Percentiles rank a stretch among this genome's conserved stretches.
phyloP scores from a whole-genome alignment of 129 eudicot genomes.

The Tagetes erecta region DNA sequence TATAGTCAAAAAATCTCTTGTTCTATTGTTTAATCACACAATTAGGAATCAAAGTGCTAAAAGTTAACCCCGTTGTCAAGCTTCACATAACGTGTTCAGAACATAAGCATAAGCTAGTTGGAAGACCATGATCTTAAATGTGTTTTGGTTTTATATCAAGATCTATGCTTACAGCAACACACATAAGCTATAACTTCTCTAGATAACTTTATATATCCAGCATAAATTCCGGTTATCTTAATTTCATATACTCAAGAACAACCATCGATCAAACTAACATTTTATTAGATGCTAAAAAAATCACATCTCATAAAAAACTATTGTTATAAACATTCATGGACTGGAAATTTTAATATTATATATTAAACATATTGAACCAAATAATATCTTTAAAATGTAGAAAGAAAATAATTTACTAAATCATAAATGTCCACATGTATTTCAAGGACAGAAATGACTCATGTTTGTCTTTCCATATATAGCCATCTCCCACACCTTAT shows the following conservation, averaged over 20 bases:
- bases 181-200: background rate
- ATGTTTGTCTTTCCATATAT: slow-evolving; percentile 3
- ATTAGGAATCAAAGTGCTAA: background rate
- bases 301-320: background rate
- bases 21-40: slow-evolving; percentile 1
- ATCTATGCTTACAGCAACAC: slow-evolving; percentile 1
- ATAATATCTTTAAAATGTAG: background rate
- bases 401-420: background rate
- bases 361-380: background rate
- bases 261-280: background rate
- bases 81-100: background rate
- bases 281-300: no score
- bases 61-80: background rate
- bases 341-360: background rate
- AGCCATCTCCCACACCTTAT: slow-evolving; percentile 16
- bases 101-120: background rate
- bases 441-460: slow-evolving; percentile 12
- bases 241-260: background rate
- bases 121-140: background rate
- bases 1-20: background rate
- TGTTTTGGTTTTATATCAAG: slow-evolving; percentile 6
- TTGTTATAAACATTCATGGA: background rate
- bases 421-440: background rate
- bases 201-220: background rate
- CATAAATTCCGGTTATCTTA: background rate